phyloP scores from a whole-genome alignment of 495 filamentous ascomycete species.

The Lentithecium fluviatile region DNA sequence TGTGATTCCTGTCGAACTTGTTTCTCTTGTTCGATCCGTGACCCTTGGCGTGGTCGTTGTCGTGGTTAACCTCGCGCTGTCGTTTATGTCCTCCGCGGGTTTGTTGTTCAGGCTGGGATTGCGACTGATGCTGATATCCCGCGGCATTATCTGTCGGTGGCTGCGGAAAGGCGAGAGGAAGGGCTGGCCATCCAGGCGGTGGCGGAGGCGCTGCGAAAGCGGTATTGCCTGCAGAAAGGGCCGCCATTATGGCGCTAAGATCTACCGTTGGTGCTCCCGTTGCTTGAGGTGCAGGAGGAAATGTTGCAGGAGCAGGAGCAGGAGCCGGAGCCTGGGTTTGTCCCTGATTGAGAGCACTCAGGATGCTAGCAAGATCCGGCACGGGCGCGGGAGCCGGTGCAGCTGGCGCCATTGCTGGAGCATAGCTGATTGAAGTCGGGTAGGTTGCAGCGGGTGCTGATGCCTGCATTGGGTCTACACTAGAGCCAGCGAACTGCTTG shows the following conservation, averaged over 20 bases:
- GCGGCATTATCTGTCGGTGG: background rate
- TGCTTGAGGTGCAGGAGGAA: background rate
- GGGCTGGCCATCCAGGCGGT: conserved; percentile 4
- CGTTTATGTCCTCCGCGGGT: conserved; percentile 15
- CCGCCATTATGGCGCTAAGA: conserved; percentile 3
- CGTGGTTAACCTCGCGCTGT: conserved; percentile 6
- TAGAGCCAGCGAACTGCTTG: conserved; percentile 22
- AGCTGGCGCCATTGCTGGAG: background rate
- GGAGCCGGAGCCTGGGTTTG: conserved; percentile 1
- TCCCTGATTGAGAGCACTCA: conserved; percentile 12
- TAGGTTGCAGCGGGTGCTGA: conserved; percentile 1
- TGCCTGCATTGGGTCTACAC: background rate
- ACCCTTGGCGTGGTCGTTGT: conserved; percentile 3
- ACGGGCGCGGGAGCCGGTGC: conserved; percentile 1
- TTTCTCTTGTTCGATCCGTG: conserved; percentile 28
- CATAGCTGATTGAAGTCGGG: background rate
- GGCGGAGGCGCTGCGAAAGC: background rate
- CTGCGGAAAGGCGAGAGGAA: conserved; percentile 10
- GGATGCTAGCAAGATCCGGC: conserved; percentile 15
- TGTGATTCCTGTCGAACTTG: conserved; percentile 16
- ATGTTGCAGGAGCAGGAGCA: background rate
- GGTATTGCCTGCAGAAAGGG: background rate
- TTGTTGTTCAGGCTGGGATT: conserved; percentile 5
- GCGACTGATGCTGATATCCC: conserved; percentile 1
- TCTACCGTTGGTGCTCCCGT: background rate